A percentile compares a stretch with the other conserved stretches of the same genome.
Conservation (phyloP, 106 monocot species). For the Phalaenopsis aphrodite region DNA sequence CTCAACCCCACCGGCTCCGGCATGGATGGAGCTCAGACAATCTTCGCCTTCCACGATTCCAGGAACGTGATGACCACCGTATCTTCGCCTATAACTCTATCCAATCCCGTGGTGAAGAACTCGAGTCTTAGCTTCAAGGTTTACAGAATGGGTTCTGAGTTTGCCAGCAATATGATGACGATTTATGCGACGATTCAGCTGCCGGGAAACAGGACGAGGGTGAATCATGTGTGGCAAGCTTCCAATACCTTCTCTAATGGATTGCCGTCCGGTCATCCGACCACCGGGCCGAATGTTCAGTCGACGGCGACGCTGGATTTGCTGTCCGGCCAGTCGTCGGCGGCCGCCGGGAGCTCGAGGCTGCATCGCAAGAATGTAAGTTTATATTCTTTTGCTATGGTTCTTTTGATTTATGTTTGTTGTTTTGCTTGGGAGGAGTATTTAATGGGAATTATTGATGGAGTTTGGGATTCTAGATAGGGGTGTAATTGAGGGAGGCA, state of each 20-base stretch:
- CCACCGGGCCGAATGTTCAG: background rate
- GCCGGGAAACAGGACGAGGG: conserved; percentile 22
- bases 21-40: conserved; percentile 60
- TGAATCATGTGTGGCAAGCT: conserved; percentile 42
- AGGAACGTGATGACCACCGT: conserved; percentile 16
- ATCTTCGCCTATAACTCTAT: conserved; percentile 14
- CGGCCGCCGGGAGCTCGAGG: conserved; percentile 20
- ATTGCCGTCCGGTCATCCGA: background rate
- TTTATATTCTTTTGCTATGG: background rate
- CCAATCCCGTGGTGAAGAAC: conserved; percentile 10
- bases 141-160: conserved; percentile 19
- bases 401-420: background rate
- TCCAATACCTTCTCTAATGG: conserved; percentile 7
- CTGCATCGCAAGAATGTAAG: conserved; percentile 59
- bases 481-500: too few species aligned
- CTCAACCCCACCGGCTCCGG: conserved; percentile 37
- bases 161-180: conserved; percentile 19
- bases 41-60: conserved; percentile 40
- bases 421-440: too few species aligned
- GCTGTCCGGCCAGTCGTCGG: conserved; percentile 18
- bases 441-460: too few species aligned
- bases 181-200: conserved; percentile 35
- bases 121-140: conserved; percentile 19
- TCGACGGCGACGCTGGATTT: conserved; percentile 26
- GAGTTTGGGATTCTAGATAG: too few species aligned